Evolutionary conservation across 805 yeast species (phyloP), one percentile per base, ranked within the genome.

Genomic region (Wickerhamiella musiphila): DNA sequence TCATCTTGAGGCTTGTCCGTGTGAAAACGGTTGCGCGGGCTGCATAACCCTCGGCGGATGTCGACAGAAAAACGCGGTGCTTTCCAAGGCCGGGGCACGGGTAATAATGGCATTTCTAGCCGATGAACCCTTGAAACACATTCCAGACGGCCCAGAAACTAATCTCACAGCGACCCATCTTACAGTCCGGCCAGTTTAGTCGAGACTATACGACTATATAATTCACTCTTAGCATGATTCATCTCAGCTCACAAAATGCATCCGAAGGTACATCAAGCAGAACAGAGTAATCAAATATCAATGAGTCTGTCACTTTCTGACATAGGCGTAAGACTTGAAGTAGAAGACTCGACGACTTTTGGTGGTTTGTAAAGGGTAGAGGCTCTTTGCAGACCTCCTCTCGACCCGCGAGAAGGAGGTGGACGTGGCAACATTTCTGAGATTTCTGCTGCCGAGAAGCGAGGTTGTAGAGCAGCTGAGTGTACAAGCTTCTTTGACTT

Each of bases 11-110:
- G 63, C 59, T 11, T 90, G 99, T 50, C 61, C 62, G 1, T 73
- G 73, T 28, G 57, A 52, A 3, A 52, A 54, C 45, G 86, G 86
- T 0, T 77, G 86, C 46, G 92, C 92, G 0, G 68, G 70, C 28
- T 90, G 98, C 58, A 76, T 83, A n/a, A 78, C 90, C 2, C 76
- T 79, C 1, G 57, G 78, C 0, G 69, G 67, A 33, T 90, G 98
- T 54, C 70, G 72, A 35, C 98, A 90, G 52, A 66, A 67, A 42
- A 72, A 76, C 47, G 56, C 76, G 33, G 96, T 90, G 5, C 57
- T 86, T 40, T 82, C 95, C 0, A 90, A 86, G 45, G 75, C 78
- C 9, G 96, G 90, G 0, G 82, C 94, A 0, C 54, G 67, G 10
- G 61, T 86, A 2, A 69, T 86, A 5, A 45, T 84, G 11, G 71